These are phyloP conservation scores for Aureobasidium sp. DNA, from an alignment of 2,329 filamentous ascomycete species.

Conservation along the genomic window DNA sequence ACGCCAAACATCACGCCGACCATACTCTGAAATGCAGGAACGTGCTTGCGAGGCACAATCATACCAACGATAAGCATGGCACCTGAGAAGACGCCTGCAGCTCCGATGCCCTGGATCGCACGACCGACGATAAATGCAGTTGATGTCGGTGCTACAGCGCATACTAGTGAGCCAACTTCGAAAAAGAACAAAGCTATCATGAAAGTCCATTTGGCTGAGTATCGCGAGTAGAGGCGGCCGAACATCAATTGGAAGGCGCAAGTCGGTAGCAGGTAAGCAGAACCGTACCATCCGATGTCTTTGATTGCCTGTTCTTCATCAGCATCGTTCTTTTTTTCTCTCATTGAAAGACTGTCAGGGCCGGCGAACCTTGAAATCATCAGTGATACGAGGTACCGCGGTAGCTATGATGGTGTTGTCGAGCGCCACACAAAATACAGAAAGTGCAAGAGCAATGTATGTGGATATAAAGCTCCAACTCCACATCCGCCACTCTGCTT, in stretches of 20 bases:
- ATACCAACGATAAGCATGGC: conserved; percentile 45
- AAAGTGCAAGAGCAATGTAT: too few species aligned
- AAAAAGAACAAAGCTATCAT: conserved; percentile 41
- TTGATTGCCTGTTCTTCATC: conserved; percentile 20
- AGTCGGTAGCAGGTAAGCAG: conserved; percentile 39
- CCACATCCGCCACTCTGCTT: too few species aligned
- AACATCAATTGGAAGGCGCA: conserved; percentile 39
- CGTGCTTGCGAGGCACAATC: conserved; percentile 35
- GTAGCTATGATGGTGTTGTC: too few species aligned
- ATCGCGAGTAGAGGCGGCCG: conserved; percentile 55
- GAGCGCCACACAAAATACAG: too few species aligned
- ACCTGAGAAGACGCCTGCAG: conserved; percentile 39
- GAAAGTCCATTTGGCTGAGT: conserved; percentile 47
- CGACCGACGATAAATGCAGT: too few species aligned
- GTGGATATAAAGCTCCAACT: too few species aligned
- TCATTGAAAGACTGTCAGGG: too few species aligned
- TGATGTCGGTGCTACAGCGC: conserved; percentile 43
- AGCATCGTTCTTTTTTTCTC: too few species aligned
- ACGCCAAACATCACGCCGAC: conserved; percentile 35
- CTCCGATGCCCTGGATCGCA: conserved; percentile 31
- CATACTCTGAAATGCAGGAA: conserved; percentile 31
- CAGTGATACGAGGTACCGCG: too few species aligned
- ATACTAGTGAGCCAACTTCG: conserved; percentile 49
- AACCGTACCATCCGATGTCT: conserved; percentile 35
- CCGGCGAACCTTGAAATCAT: too few species aligned